Base-by-base conservation (phyloP, 2,329 filamentous ascomycete species). In the Rhinocladiella similis region DNA sequence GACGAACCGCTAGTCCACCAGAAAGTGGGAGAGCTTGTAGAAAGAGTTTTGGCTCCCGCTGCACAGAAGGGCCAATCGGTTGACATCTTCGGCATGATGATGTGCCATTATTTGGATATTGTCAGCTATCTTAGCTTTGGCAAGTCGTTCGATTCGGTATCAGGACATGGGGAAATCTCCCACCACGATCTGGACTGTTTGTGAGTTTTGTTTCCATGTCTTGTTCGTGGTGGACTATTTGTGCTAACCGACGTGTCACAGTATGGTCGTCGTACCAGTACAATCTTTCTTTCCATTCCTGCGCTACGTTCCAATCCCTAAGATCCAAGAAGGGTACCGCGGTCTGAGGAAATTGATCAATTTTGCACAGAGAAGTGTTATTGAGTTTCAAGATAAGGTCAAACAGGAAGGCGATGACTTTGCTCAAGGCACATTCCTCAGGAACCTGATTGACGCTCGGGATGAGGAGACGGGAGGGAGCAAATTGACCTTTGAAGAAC, bases 41-140 rank as follows among this genome's bases (percentile, higher is more conserved):
- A 42, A 10, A 41, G 42, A 3, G 29, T 33, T 7, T 33, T 33
- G 3, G 10, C 10, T 3, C 29, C 29, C 3, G 10, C 29, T 3
- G 29, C 29, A 33, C 3, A 33, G 29, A 33, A 33, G 6, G 3
- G 10, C 6, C 6, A 39, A 29, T n/a, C 51, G 7, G 55, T 58
- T 2, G 47, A 58, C 25, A 47, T 58, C 39, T 58, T 39, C 18
- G 5, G 16, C 3, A 50, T 47, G 29, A 5, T 54, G 39, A 46
- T 50, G 43, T 29, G 51, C 27, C 50, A 50, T 25, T 55, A 55
- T 14, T 47, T 55, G 3, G 56, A 59, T 39, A 58, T 59, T 6
- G 49, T 38, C 3, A 59, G 18, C 1, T 52, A 54, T 35, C 35
- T 59, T 7, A 49, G 41, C 13, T 59, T 54, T 22, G 56, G 47